phyloP scores from a whole-genome alignment of 805 yeast genomes.

The Candida verbasci region DNA sequence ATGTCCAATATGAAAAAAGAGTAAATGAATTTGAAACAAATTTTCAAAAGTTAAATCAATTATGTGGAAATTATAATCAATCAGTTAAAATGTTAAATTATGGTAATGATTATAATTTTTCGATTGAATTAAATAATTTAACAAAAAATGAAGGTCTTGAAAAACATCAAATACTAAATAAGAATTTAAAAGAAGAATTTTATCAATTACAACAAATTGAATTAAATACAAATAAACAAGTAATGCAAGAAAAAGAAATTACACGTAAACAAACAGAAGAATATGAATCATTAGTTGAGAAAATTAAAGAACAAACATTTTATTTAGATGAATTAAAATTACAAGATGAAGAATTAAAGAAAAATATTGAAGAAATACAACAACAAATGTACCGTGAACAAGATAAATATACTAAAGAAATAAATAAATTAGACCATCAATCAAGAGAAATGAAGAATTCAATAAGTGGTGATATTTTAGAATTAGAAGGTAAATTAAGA shows the following conservation, averaged over 20 bases:
- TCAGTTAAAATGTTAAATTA: constrained; percentile 40
- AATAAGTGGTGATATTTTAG: constrained; percentile 46
- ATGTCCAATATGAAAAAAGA: constrained; percentile 43
- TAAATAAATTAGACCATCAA: constrained; percentile 60
- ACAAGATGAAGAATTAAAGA: constrained; percentile 24
- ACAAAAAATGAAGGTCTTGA: constrained; percentile 3
- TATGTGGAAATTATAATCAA: constrained; percentile 54
- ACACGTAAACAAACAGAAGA: constrained; percentile 46
- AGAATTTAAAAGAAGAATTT: constrained; percentile 44
- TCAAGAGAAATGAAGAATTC: constrained; percentile 44
- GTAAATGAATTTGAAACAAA: constrained; percentile 47
- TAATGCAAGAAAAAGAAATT: constrained; percentile 53
- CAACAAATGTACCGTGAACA: constrained; percentile 3
- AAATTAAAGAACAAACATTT: constrained; percentile 54
- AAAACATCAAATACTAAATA: constrained; percentile 25
- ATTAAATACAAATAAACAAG: constrained; percentile 40
- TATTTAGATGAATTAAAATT: constrained; percentile 53
- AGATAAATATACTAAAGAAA: constrained; percentile 48
- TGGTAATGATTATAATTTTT: constrained; percentile 26
- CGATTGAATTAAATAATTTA: constrained; percentile 29
- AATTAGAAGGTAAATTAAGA: constrained; percentile 43
- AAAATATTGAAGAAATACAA: constrained; percentile 2
- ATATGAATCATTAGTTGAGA: constrained; percentile 52
- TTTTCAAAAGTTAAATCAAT: constrained; percentile 47
- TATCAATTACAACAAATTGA: constrained; percentile 27